Evolutionary conservation across 2,329 filamentous ascomycete species (phyloP), one percentile per base, ranked within the genome.

Genomic region (Helminthosporium solani): DNA sequence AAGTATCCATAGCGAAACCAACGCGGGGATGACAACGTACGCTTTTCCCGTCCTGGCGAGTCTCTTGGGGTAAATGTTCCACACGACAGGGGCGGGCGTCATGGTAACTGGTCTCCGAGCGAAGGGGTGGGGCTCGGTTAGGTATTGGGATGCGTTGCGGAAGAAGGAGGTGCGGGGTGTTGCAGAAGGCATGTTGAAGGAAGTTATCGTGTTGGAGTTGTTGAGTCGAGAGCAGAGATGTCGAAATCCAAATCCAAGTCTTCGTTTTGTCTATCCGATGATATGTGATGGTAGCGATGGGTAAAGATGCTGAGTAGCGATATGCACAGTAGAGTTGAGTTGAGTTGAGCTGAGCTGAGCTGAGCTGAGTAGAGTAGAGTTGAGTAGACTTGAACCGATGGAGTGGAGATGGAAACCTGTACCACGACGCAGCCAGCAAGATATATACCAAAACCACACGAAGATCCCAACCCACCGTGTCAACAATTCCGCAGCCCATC

Each of bases 101-200:
- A 53, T 48, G 43, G 58, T 54, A 1, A 60, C 42, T 1, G 67
- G 64, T 48, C 61, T 63, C 35, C 68, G 63, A 5, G 57, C 60
- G 45, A 65, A 65, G 4, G 68, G 68, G 51, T 70, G 68, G 2
- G 66, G 61, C 40, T 71, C 68, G 2, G 63, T 58, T 52, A 70
- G 63, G 50, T 61, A 55, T 48, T 58, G 58, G 19, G 67, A 48
- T 16, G 64, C 58, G 42, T 52, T 56, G 53, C 64, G 61, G 53
- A 68, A 56, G 53, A 70, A 62, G 44, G n/a, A n/a, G n/a, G n/a
- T n/a, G n/a, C n/a, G n/a, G n/a, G 52, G 37, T 21, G 63, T 66
- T 50, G 62, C 40, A 15, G 61, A 64, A 33, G 64, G 63, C 64
- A 68, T 68, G 42, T 16, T 37, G 28, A 14, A n/a, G 28, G n/a